Evolutionary conservation across 2,329 filamentous ascomycete genomes (phyloP).

Genomic region (Fusarium heterosporum): DNA sequence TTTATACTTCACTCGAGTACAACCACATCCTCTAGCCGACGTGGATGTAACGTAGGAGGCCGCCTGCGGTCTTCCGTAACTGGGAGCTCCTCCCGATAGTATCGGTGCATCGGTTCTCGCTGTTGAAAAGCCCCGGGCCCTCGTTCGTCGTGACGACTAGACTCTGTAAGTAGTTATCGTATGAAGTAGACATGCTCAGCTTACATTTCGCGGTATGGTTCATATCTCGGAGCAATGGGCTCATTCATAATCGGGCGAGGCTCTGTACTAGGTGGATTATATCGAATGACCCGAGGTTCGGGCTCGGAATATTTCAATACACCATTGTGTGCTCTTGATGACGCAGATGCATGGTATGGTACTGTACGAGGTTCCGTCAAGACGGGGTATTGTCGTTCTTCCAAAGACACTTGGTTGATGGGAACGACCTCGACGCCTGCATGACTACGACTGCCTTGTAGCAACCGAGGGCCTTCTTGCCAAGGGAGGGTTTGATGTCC

Average conservation of each 20-base stretch:
- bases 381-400: constrained; percentile 18
- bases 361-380: constrained; percentile 23
- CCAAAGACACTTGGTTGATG: constrained; percentile 19
- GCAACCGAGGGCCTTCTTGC: constrained; percentile 38
- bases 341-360: constrained; percentile 6
- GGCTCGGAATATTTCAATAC: constrained; percentile 13
- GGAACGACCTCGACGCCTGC: constrained; percentile 40
- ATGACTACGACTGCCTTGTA: constrained; percentile 33
- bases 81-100: constrained; percentile 29
- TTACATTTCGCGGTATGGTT: constrained; percentile 45
- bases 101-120: constrained; percentile 33
- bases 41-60: constrained; percentile 37
- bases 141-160: constrained; percentile 32
- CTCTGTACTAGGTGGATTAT: constrained; percentile 19
- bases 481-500: constrained; percentile 37
- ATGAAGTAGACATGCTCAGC: constrained; percentile 7
- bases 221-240: constrained; percentile 20
- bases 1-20: constrained; percentile 47
- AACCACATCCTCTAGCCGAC: constrained; percentile 47
- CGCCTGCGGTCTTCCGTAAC: constrained; percentile 26
- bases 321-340: constrained; percentile 12
- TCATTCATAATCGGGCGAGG: constrained; percentile 28
- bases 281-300: constrained; percentile 19
- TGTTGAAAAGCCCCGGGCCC: constrained; percentile 9
- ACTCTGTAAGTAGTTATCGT: constrained; percentile 25